These are phyloP conservation scores for Metarhizium anisopliae DNA, from an alignment of 2,329 filamentous ascomycete genomes.

Conservation along the genomic window DNA sequence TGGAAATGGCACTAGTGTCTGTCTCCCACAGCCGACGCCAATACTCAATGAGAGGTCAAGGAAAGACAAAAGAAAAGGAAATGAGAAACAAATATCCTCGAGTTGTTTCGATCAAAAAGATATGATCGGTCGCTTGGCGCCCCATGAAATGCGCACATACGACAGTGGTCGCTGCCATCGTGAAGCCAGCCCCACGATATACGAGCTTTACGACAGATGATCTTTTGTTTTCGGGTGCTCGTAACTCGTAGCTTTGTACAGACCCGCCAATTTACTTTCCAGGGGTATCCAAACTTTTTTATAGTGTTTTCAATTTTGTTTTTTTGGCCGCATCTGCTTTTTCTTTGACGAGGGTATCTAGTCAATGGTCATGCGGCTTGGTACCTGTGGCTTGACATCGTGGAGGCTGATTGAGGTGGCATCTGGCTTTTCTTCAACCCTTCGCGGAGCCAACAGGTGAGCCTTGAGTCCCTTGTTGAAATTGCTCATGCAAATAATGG, in stretches of 20 bases:
- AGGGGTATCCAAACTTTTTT: neutral
- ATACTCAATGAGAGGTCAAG: neutral
- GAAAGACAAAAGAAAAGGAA: neutral
- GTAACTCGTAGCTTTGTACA: constrained; percentile 7
- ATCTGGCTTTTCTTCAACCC: constrained; percentile 46
- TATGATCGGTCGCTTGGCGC: neutral
- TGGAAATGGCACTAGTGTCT: neutral
- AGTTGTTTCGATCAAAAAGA: neutral
- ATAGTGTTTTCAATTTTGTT: neutral
- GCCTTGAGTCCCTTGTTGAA: constrained; percentile 85
- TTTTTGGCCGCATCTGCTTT: neutral
- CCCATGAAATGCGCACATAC: neutral
- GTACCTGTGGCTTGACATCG: constrained; percentile 46
- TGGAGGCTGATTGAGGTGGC: constrained; percentile 45
- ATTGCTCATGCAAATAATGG: constrained; percentile 79
- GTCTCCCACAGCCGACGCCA: neutral
- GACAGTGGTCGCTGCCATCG: neutral
- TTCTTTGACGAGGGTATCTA: constrained; percentile 20
- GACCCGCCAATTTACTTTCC: constrained; percentile 3
- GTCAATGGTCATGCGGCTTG: constrained; percentile 54
- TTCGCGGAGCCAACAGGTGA: constrained; percentile 56
- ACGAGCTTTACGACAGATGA: neutral
- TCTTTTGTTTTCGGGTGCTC: neutral
- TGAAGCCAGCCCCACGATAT: constrained; percentile 1
- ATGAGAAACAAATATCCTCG: neutral